These are phyloP conservation scores for Yarrowia deformans DNA, from an alignment of 805 yeast genomes.

Conservation along the genomic window DNA sequence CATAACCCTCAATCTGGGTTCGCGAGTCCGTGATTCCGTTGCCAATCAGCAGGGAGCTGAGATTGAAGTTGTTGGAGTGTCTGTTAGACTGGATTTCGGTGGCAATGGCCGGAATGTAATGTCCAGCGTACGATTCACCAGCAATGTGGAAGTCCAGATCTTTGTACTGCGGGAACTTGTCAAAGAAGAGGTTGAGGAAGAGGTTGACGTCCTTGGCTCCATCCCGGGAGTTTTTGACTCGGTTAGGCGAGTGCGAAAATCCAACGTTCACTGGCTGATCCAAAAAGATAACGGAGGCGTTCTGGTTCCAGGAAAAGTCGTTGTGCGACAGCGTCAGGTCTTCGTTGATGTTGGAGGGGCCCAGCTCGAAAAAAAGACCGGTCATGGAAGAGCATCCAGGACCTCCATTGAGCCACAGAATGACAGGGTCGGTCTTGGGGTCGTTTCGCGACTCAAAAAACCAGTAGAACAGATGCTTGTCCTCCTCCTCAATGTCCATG, in stretches of 20 bases:
- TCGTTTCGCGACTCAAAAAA: slow-evolving; percentile 90
- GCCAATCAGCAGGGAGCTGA: slow-evolving; percentile 85
- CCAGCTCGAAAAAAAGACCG: slow-evolving; percentile 89
- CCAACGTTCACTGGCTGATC: slow-evolving; percentile 97
- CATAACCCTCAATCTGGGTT: slow-evolving; percentile 76
- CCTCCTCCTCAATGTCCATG: slow-evolving; percentile 73
- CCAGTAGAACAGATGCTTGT: slow-evolving; percentile 92
- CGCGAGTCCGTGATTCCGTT: slow-evolving; percentile 91
- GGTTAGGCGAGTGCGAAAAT: slow-evolving; percentile 75
- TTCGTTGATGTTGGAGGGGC: slow-evolving; percentile 77
- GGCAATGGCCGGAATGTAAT: slow-evolving; percentile 86
- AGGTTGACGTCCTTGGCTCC: slow-evolving; percentile 90
- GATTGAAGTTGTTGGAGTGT: slow-evolving; percentile 62
- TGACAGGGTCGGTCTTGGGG: slow-evolving; percentile 83
- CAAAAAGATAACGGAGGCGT: slow-evolving; percentile 87
- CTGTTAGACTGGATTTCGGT: slow-evolving; percentile 57
- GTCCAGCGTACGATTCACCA: slow-evolving; percentile 95
- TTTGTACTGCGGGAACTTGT: slow-evolving; percentile 76
- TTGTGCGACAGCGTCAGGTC: slow-evolving; percentile 74
- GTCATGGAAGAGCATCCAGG: slow-evolving; percentile 95
- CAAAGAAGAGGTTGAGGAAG: slow-evolving; percentile 82
- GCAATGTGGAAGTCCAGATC: slow-evolving; percentile 76
- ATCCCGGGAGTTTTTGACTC: slow-evolving; percentile 72
- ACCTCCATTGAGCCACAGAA: slow-evolving; percentile 95
- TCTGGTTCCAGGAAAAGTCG: slow-evolving; percentile 88